Conservation (phyloP, 2,329 filamentous ascomycete species). For the Diaporthe ampelina region DNA sequence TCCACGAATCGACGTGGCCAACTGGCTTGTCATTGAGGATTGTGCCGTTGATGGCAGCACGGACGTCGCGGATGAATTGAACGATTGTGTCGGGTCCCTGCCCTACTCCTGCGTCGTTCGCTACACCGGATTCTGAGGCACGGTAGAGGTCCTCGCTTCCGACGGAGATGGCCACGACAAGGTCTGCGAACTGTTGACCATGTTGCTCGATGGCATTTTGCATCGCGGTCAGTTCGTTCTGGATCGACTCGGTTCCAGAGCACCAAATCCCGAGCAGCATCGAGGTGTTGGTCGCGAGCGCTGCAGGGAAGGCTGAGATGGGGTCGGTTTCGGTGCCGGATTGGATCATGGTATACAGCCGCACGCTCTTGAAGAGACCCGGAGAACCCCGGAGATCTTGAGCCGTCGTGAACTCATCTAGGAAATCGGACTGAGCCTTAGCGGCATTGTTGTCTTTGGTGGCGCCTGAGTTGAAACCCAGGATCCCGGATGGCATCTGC, state of each 20-base stretch:
- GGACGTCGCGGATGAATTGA: not conserved
- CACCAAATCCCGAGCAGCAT: slow-evolving; percentile 1
- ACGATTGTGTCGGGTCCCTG: not conserved
- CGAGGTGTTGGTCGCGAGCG: slow-evolving; percentile 56
- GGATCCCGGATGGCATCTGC: slow-evolving; percentile 42
- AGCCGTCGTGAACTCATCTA: slow-evolving; percentile 40
- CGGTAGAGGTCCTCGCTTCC: slow-evolving; percentile 8
- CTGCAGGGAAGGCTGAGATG: slow-evolving; percentile 83
- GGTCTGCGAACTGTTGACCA: not conserved
- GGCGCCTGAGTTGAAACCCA: slow-evolving; percentile 67
- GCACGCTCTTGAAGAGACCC: slow-evolving; percentile 70
- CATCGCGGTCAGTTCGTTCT: not conserved
- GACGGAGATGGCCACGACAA: not conserved
- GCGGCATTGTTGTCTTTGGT: slow-evolving; percentile 61
- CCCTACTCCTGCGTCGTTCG: not conserved
- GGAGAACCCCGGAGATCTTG: slow-evolving; percentile 60
- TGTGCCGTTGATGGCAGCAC: not conserved
- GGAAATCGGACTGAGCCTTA: slow-evolving; percentile 67
- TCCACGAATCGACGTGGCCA: slow-evolving; percentile 79
- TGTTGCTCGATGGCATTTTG: not conserved
- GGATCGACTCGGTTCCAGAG: not conserved
- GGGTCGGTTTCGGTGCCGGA: slow-evolving; percentile 79
- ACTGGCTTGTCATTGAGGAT: slow-evolving; percentile 67
- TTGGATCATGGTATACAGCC: slow-evolving; percentile 78
- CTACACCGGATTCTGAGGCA: not conserved